Evolutionary conservation across 352 stramenopile genomes (phyloP).

Genomic region (Bremia lactucae): DNA sequence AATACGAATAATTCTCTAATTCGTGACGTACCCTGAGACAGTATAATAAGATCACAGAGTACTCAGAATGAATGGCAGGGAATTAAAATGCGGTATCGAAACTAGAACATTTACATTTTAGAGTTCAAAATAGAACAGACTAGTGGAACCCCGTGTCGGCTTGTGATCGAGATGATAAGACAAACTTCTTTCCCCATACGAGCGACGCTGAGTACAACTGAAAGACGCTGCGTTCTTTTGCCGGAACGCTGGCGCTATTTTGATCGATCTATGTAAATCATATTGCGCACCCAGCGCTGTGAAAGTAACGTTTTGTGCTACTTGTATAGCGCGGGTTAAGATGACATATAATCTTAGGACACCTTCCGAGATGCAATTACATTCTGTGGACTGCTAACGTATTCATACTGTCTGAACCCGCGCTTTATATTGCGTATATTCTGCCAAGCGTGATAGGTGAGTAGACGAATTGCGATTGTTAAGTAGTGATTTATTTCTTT

Average conservation of each 20-base stretch:
- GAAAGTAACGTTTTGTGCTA: constrained; percentile 9
- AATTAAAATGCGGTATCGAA: too few relatives aligned
- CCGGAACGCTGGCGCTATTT: constrained; percentile 56
- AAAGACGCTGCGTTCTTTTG: constrained; percentile 65
- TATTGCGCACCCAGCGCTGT: constrained; percentile 10
- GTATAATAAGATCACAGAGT: too few relatives aligned
- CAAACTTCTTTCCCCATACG: constrained; percentile 77
- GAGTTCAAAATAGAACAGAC: too few relatives aligned
- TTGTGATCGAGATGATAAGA: constrained; percentile 68
- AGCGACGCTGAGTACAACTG: constrained; percentile 58
- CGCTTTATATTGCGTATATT: constrained; percentile 5
- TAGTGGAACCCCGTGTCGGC: too few relatives aligned
- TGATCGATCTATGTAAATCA: constrained; percentile 32
- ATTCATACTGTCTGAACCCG: constrained; percentile 80
- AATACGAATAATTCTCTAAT: too few relatives aligned
- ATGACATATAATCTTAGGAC: constrained; percentile 74
- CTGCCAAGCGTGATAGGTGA: too few relatives aligned
- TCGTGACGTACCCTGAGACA: too few relatives aligned
- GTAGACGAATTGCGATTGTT: too few relatives aligned
- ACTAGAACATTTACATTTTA: too few relatives aligned
- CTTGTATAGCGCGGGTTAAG: constrained; percentile 29
- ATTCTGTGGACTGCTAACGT: constrained; percentile 66
- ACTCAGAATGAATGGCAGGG: too few relatives aligned
- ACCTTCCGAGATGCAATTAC: constrained; percentile 71
- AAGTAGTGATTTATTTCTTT: too few relatives aligned